These are phyloP conservation scores for Diaporthe sp. DNA, from an alignment of 2,329 filamentous ascomycete species.

Conservation along the genomic window DNA sequence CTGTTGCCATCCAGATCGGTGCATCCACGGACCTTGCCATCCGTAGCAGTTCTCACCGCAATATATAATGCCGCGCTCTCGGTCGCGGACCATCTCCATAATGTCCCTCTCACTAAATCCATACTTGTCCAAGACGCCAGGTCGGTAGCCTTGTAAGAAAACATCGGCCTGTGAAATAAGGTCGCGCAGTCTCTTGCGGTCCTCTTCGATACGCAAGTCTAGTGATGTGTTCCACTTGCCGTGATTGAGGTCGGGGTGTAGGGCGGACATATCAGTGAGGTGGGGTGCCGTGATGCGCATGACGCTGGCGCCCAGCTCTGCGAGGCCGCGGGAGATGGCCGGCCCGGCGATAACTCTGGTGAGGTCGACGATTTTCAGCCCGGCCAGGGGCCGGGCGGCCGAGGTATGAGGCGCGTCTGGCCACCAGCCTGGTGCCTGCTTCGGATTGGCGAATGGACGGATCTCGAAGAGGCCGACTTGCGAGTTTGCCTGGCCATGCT, in stretches of 20 bases:
- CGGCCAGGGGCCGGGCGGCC: slow-evolving; percentile 53
- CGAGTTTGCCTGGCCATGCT: slow-evolving; percentile 45
- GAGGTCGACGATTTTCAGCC: slow-evolving; percentile 63
- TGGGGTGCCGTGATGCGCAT: slow-evolving; percentile 57
- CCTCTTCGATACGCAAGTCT: slow-evolving; percentile 54
- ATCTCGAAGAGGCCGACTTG: slow-evolving; percentile 43
- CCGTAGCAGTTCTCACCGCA: slow-evolving; percentile 64
- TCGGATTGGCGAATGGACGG: slow-evolving; percentile 42
- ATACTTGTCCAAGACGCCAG: slow-evolving; percentile 54
- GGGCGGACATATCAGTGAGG: slow-evolving; percentile 55
- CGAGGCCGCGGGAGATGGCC: slow-evolving; percentile 55
- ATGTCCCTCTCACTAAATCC: slow-evolving; percentile 56
- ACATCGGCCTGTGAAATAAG: slow-evolving; percentile 64
- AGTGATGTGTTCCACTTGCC: slow-evolving; percentile 60
- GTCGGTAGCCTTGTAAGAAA: slow-evolving; percentile 65
- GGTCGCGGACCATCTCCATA: slow-evolving; percentile 52
- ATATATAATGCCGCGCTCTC: slow-evolving; percentile 59
- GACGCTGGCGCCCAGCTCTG: slow-evolving; percentile 59
- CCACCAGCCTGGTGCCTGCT: slow-evolving; percentile 56
- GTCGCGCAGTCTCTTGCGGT: slow-evolving; percentile 52
- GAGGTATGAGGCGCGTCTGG: slow-evolving; percentile 47
- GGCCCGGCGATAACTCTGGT: slow-evolving; percentile 61
- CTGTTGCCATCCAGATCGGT: slow-evolving; percentile 64
- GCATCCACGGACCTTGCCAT: slow-evolving; percentile 57
- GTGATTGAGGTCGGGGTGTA: slow-evolving; percentile 57